Conservation (phyloP, 78 protist genomes). For the Dictyostelium capitatum region DNA sequence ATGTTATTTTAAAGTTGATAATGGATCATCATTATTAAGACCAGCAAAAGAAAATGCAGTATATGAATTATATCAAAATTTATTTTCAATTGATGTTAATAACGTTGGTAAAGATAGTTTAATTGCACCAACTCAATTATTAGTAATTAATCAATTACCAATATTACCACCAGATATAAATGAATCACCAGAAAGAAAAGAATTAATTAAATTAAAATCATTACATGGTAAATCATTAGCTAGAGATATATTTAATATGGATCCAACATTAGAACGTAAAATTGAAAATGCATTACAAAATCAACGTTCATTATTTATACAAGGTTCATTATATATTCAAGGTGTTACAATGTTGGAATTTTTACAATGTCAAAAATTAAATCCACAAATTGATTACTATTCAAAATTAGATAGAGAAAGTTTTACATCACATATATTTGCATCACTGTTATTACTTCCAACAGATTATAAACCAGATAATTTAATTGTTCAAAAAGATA, state of each 20-base stretch:
- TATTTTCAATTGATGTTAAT: neutral
- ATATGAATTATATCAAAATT: neutral
- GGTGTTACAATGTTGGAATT: neutral
- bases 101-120: neutral
- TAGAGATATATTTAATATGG: neutral
- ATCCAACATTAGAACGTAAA: neutral
- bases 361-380: neutral
- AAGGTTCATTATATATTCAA: neutral
- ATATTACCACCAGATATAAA: neutral
- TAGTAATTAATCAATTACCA: neutral
- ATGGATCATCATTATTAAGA: neutral
- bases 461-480: constrained; percentile 12
- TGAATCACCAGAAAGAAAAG: neutral
- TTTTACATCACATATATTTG: neutral
- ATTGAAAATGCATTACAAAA: neutral
- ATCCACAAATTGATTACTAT: neutral
- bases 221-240: neutral
- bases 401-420: neutral
- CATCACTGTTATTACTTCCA: constrained; percentile 1
- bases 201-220: neutral
- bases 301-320: neutral
- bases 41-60: constrained; percentile 16
- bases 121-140: neutral
- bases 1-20: neutral
- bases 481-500: neutral